phyloP scores from a whole-genome alignment of 2,329 filamentous ascomycete genomes.

The Aspergillus thermomutatus region DNA sequence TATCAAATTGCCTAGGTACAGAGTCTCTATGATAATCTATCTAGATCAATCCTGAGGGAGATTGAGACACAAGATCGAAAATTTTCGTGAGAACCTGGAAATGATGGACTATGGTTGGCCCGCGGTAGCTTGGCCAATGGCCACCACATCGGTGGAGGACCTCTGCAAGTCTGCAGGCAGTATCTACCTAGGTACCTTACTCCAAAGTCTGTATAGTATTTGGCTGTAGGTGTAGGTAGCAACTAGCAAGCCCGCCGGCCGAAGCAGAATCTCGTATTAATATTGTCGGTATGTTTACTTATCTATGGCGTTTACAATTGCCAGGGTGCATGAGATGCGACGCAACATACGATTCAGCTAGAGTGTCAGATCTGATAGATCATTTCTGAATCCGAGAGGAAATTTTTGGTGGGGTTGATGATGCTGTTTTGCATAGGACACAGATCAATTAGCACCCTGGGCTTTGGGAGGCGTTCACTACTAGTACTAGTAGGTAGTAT shows the following conservation, averaged over 20 bases:
- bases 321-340: not conserved
- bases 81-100: not conserved
- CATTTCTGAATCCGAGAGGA: not conserved
- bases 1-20: not conserved
- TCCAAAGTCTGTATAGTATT: not conserved
- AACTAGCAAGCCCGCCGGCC: not conserved
- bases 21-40: not conserved
- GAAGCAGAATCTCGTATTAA: not conserved
- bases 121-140: not conserved
- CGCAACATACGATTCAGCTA: not conserved
- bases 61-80: not conserved
- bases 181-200: not conserved
- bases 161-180: too few species aligned
- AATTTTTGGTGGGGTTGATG: not conserved
- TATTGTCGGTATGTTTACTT: too few species aligned
- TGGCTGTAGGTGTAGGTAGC: not conserved
- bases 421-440: not conserved
- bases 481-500: too few species aligned
- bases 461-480: not conserved
- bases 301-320: too few species aligned
- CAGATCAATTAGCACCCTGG: not conserved
- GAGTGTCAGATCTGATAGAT: not conserved
- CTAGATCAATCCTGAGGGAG: not conserved
- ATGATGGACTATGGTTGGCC: not conserved
- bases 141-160: not conserved